phyloP scores from a whole-genome alignment of 2,329 filamentous ascomycete species.

The Sphaerulina populicola region DNA sequence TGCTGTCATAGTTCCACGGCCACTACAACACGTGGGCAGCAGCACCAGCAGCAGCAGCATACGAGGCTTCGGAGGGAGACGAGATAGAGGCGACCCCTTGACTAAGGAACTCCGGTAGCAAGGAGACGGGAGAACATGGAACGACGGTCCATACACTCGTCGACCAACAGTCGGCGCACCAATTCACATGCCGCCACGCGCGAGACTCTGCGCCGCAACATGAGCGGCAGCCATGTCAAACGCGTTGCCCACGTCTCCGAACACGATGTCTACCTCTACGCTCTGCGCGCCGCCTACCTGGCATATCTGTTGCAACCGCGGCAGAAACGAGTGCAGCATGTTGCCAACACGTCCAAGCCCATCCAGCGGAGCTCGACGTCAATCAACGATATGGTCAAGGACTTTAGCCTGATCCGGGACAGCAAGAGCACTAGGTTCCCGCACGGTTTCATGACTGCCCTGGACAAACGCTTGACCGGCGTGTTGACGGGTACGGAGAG shows the following conservation, averaged over 20 bases:
- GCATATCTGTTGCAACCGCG: conserved; percentile 88
- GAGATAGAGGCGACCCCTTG: too few species aligned
- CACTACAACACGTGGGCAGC: neutral
- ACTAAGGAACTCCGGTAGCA: too few species aligned
- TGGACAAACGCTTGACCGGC: conserved; percentile 71
- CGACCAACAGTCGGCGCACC: conserved; percentile 34
- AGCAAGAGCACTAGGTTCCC: conserved; percentile 63
- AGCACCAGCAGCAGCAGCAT: neutral
- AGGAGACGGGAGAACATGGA: conserved; percentile 21
- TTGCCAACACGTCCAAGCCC: conserved; percentile 52
- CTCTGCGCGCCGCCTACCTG: conserved; percentile 82
- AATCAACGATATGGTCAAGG: conserved; percentile 77
- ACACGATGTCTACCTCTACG: conserved; percentile 85
- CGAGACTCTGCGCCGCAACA: conserved; percentile 35
- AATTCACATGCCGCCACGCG: conserved; percentile 37
- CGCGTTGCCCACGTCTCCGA: conserved; percentile 32
- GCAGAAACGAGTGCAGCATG: conserved; percentile 80
- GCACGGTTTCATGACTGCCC: conserved; percentile 59
- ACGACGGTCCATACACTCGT: conserved; percentile 25
- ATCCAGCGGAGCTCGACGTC: conserved; percentile 62
- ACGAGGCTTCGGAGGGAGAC: too few species aligned
- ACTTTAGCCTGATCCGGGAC: conserved; percentile 63
- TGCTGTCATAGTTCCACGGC: neutral
- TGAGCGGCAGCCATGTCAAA: conserved; percentile 29
- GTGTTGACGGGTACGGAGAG: conserved; percentile 75